Base-by-base conservation (phyloP, 2,329 filamentous ascomycete genomes). In the Aspergillus sp. region DNA sequence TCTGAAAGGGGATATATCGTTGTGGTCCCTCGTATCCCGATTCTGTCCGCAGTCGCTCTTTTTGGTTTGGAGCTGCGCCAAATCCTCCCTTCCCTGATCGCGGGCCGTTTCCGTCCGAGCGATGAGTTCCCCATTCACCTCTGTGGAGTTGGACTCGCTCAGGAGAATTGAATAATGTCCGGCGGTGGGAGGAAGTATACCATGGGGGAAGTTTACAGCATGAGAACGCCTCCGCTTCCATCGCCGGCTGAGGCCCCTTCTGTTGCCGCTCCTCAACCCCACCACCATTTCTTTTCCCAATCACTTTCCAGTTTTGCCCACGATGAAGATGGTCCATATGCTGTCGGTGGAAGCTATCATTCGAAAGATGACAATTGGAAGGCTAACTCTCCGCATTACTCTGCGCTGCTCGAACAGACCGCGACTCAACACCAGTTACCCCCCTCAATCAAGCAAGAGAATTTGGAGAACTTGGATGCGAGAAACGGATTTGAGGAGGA, bases 191-290 rank as follows among this genome's bases (percentile, higher is more conserved):
- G 68, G 68, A 57, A 66, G 59, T 62, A 65, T 61, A 69, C 62
- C 63, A 73, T 74, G 71, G 72, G 66, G 65, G 70, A 73, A 64
- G 66, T 70, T 65, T 66, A 67, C 66, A 71, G 66, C 58, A 72
- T 72, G 71, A 75, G 69, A 66, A 74, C 69, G 58, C 66, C 73
- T 70, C 71, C 74, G 61, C 71, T 73, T 64, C 68, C 73, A 65
- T 76, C 74, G 60, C 73, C 73, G 62, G 70, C 70, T 57, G 70
- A 74, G 62, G 70, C 71, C 55, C 67, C 71, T 55, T 70, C 73
- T 56, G 53, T 67, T 51, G 63, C 65, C 59, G 62, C 68, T 27
- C 55, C 66, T 47, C 68, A 66, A 49, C 62, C 63, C 62, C 64
- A 65, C 58, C 66, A 64, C 59, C 66, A 60, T 59, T 67, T 64